phyloP scores from a whole-genome alignment of 768 basidiomycete genomes.

The Xanthoconium purpureum region DNA sequence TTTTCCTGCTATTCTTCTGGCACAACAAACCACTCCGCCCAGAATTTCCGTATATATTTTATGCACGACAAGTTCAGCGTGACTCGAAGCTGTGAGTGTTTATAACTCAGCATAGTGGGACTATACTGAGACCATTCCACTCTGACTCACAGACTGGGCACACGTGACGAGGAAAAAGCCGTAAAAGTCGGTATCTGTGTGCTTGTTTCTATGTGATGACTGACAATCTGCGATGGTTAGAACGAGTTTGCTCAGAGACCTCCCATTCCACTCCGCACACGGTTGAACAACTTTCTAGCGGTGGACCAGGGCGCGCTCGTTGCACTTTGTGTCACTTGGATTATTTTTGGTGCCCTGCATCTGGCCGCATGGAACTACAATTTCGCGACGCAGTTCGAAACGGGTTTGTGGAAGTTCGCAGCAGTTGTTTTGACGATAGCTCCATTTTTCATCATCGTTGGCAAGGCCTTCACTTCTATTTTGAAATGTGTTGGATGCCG shows the following conservation, averaged over 20 bases:
- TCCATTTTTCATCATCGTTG: not conserved
- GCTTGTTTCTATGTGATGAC: not conserved
- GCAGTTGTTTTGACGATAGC: not conserved
- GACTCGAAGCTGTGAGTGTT: not conserved
- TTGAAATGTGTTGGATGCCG: not conserved
- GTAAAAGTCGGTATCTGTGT: not conserved
- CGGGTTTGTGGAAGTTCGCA: not conserved
- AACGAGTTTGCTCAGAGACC: not conserved
- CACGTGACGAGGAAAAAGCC: too few species aligned
- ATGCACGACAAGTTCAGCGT: not conserved
- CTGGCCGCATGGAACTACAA: not conserved
- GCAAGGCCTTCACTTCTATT: not conserved
- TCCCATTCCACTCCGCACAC: not conserved
- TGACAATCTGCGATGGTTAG: not conserved
- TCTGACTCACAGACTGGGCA: not conserved
- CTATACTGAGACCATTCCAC: not conserved
- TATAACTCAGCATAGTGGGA: not conserved
- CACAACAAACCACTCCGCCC: conserved; percentile 1
- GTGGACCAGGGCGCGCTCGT: not conserved
- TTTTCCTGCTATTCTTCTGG: conserved; percentile 2
- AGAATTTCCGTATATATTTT: not conserved
- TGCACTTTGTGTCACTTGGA: not conserved
- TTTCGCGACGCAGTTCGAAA: not conserved
- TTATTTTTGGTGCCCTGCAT: not conserved
- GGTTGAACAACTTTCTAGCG: not conserved